Base-by-base conservation (phyloP, 176 grass and related monocot genomes). In the Triticum timopheevii region DNA sequence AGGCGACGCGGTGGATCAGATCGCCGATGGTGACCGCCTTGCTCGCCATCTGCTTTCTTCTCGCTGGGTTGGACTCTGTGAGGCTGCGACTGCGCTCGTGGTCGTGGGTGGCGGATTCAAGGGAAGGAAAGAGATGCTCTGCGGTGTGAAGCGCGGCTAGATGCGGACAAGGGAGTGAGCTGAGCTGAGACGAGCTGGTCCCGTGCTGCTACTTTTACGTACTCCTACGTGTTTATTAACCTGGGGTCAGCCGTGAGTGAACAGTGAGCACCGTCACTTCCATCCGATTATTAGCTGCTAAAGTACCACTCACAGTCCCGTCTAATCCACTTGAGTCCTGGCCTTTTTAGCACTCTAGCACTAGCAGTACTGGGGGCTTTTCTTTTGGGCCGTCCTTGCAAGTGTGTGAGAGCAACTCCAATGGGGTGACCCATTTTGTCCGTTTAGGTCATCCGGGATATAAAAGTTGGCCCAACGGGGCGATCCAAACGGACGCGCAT, bases 1-100 rank as follows among this genome's bases (percentile, higher is more conserved):
- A 78, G 44, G 94, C 87, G 47, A 96, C 94, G 3, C 97, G 94
- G 34, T 98, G 93, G 86, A 98, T 90, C 66, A 98, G 90, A 92
- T 98, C 94, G 88, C 92, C 88, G 70, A 98, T 87, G 77, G 89
- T 91, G 16, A 84, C 81, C 31, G 87, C 82, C 82, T 90, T 96
- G 79, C 73, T 81, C 83, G 86, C 92, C 92, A 91, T 89, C 45
- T 75, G 39, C 80, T 38, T 74, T 68, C 82, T 75, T 27, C 35
- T 7, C 35, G 47, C 65, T 13, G 23, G 47, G 47, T 78, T 33
- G 13, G 56, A 61, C 24, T 17, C 13, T 30, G 1, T 30, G 73
- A 3, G n/a, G 1, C 31, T 80, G 12, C 8, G 15, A 34, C 58
- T 13, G 58, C 56, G 81, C 42, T 63, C 36, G 65, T 49, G 83